Conservation (phyloP, 306 rosid genomes). For the Erythrophleum fordii region DNA sequence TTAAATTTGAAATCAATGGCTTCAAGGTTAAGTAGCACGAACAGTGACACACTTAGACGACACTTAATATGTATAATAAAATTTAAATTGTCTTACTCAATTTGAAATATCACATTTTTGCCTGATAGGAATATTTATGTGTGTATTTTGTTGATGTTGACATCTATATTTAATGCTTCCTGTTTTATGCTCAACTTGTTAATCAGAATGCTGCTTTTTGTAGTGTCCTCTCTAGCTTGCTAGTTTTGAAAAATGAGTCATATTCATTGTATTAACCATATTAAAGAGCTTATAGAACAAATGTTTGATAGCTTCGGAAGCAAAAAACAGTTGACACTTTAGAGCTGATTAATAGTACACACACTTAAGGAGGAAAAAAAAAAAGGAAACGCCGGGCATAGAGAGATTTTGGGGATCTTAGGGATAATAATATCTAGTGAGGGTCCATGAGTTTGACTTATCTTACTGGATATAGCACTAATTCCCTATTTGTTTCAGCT, state of each 20-base stretch:
- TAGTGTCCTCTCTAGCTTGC: background rate
- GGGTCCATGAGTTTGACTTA: slow-evolving; percentile 26
- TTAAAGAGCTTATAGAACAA: background rate
- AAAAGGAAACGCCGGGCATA: background rate
- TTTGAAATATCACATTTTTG: no score
- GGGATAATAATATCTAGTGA: background rate
- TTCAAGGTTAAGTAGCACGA: background rate
- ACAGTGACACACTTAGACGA: background rate
- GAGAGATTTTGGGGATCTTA: slow-evolving; percentile 9
- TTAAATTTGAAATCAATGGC: background rate
- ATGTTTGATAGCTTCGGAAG: background rate
- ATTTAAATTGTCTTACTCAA: no score
- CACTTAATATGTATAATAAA: no score
- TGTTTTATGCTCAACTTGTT: background rate
- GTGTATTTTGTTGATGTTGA: background rate
- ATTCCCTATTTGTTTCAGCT: background rate
- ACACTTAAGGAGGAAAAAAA: no score
- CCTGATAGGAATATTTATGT: no score
- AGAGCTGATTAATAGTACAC: no score
- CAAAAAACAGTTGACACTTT: no score
- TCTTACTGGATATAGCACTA: slow-evolving; percentile 23
- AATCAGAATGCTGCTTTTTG: background rate
- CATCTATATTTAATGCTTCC: background rate
- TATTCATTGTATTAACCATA: background rate
- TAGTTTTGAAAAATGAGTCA: background rate